A percentile compares a stretch with the other conserved stretches of the same genome.
phyloP scores from a whole-genome alignment of 805 yeast species.

The Wickerhamomyces silvicola region DNA sequence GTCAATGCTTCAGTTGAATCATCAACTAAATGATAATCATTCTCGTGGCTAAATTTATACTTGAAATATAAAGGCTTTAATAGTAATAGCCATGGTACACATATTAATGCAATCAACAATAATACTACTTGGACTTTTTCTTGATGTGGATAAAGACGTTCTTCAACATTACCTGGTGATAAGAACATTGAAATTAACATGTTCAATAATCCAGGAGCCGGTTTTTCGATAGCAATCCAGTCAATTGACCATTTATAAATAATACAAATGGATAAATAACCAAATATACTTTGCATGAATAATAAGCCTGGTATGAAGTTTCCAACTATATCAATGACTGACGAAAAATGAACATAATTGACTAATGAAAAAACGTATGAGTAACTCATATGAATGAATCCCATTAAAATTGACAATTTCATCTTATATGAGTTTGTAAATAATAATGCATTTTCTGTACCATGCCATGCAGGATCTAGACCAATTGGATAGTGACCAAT shows the following conservation, averaged over 20 bases:
- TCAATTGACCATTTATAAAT: conserved; percentile 93
- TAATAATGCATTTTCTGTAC: conserved; percentile 86
- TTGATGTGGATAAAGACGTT: conserved; percentile 76
- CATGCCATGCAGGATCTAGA: conserved; percentile 94
- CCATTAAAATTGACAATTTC: conserved; percentile 94
- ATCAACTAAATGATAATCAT: conserved; percentile 54
- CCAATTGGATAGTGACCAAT: conserved; percentile 77
- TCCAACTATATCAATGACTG: conserved; percentile 78
- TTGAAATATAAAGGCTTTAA: conserved; percentile 75
- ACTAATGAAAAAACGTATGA: conserved; percentile 80
- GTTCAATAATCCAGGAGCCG: conserved; percentile 90
- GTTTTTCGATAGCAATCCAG: conserved; percentile 71
- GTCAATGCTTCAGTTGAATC: conserved; percentile 34
- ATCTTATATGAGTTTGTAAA: conserved; percentile 95
- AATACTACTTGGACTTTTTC: conserved; percentile 65
- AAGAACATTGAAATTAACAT: conserved; percentile 95
- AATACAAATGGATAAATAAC: conserved; percentile 80
- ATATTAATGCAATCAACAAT: conserved; percentile 66
- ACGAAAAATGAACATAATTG: conserved; percentile 64
- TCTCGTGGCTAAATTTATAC: conserved; percentile 38
- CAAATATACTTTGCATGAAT: conserved; percentile 95
- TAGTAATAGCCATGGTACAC: conserved; percentile 91
- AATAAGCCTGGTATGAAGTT: conserved; percentile 91
- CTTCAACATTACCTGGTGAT: conserved; percentile 85
- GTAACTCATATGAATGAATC: conserved; percentile 91